Conservation (phyloP, 1,284 basidiomycete species). For the Irpex sp. region DNA sequence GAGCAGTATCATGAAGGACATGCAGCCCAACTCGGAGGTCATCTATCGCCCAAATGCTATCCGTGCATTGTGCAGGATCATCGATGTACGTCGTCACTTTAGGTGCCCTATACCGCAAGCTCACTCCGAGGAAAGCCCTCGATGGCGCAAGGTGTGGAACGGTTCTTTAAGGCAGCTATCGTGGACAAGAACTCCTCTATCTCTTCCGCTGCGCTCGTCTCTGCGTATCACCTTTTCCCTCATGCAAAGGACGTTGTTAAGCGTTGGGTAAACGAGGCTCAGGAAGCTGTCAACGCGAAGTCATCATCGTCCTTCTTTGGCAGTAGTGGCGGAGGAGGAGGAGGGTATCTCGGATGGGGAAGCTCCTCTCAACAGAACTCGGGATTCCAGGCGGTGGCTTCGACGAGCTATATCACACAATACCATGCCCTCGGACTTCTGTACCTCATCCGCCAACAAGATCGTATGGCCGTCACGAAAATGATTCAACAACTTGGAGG, state of each 20-base stretch:
- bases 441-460: constrained; percentile 94
- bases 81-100: constrained; percentile 71
- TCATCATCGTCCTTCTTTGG: constrained; percentile 69
- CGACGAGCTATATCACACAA: constrained; percentile 91
- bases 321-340: constrained; percentile 38
- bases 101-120: background rate
- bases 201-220: constrained; percentile 94
- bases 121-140: constrained; percentile 59
- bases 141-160: constrained; percentile 97
- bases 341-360: constrained; percentile 72
- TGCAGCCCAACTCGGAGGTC: constrained; percentile 98
- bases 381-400: constrained; percentile 78
- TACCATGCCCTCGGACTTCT: constrained; percentile 96
- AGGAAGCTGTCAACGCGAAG: constrained; percentile 94
- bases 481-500: constrained; percentile 98
- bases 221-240: constrained; percentile 95
- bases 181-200: constrained; percentile 97
- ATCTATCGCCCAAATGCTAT: constrained; percentile 99
- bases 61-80: constrained; percentile 92
- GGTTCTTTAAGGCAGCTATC: constrained; percentile 99
- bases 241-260: constrained; percentile 93
- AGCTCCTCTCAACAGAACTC: constrained; percentile 42
- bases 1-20: constrained; percentile 99
- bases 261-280: constrained; percentile 98
- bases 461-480: constrained; percentile 98